Conservation (phyloP, 495 filamentous ascomycete genomes). For the Usnea hakonensis region DNA sequence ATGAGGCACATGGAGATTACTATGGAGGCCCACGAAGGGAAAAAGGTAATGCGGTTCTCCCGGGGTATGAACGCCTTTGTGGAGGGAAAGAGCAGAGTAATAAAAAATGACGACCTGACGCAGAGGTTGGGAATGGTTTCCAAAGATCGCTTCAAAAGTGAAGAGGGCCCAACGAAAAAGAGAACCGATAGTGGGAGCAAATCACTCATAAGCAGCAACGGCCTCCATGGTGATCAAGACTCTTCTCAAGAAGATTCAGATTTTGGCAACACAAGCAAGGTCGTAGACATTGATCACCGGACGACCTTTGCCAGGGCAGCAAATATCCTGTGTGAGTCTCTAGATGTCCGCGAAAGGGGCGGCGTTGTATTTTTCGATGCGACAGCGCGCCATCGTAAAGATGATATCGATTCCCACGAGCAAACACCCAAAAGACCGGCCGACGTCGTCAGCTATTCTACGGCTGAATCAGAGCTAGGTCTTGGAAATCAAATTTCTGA, state of each 20-base stretch:
- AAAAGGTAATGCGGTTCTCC: conserved; percentile 51
- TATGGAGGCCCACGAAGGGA: conserved; percentile 49
- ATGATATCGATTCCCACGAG: conserved; percentile 4
- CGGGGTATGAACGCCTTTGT: conserved; percentile 57
- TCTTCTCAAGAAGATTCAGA: conserved; percentile 20
- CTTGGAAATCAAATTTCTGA: conserved; percentile 8
- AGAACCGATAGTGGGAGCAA: conserved; percentile 1
- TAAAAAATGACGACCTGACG: neutral
- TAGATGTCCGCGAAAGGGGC: conserved; percentile 43
- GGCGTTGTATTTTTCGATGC: conserved; percentile 49
- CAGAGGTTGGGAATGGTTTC: neutral
- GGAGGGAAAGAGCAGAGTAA: conserved; percentile 35
- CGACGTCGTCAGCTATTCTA: conserved; percentile 22
- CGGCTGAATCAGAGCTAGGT: conserved; percentile 3
- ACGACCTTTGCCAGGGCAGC: conserved; percentile 49
- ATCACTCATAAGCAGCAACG: neutral
- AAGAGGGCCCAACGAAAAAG: neutral
- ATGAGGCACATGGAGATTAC: conserved; percentile 58
- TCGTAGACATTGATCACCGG: conserved; percentile 26
- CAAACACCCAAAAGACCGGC: conserved; percentile 10
- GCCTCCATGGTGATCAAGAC: conserved; percentile 9
- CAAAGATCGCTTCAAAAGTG: neutral
- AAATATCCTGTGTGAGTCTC: conserved; percentile 48
- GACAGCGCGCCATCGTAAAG: conserved; percentile 12
- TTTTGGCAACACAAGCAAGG: neutral